A percentile compares a stretch with the other conserved stretches of the same genome.
Conservation (phyloP, 75 land plant species). For the Sequoiadendron giganteum region DNA sequence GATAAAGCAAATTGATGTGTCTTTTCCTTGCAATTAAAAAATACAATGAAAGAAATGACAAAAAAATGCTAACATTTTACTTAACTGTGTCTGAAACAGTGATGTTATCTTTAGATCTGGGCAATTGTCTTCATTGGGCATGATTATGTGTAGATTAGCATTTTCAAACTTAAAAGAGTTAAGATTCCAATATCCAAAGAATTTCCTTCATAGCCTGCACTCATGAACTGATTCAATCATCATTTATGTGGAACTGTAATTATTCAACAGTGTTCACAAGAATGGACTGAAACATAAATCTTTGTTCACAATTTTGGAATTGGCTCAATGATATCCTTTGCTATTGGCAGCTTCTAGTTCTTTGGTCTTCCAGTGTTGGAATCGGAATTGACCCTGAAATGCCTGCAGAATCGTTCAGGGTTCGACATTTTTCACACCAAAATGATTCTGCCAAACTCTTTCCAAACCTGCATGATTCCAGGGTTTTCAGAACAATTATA, state of each 20-base stretch:
- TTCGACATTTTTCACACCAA: too few species aligned
- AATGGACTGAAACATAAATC: neutral
- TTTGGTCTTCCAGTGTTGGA: neutral
- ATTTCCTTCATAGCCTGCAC: neutral
- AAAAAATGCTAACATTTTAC: neutral
- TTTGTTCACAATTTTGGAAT: neutral
- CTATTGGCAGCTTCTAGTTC: neutral
- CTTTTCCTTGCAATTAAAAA: neutral
- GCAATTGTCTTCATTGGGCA: neutral
- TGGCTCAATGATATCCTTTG: neutral
- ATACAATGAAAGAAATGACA: neutral
- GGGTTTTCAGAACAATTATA: too few species aligned
- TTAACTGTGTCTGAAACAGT: neutral
- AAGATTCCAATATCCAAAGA: neutral
- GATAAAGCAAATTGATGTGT: neutral
- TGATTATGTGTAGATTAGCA: neutral
- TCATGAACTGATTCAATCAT: neutral
- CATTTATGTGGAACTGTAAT: neutral
- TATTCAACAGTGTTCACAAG: neutral
- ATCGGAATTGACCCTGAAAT: too few species aligned
- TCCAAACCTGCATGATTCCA: too few species aligned
- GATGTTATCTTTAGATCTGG: neutral
- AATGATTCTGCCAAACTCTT: too few species aligned
- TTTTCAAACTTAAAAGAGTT: neutral
- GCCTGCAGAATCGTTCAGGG: too few species aligned